phyloP scores from a whole-genome alignment of 805 yeast species.

The Candida corydali region DNA sequence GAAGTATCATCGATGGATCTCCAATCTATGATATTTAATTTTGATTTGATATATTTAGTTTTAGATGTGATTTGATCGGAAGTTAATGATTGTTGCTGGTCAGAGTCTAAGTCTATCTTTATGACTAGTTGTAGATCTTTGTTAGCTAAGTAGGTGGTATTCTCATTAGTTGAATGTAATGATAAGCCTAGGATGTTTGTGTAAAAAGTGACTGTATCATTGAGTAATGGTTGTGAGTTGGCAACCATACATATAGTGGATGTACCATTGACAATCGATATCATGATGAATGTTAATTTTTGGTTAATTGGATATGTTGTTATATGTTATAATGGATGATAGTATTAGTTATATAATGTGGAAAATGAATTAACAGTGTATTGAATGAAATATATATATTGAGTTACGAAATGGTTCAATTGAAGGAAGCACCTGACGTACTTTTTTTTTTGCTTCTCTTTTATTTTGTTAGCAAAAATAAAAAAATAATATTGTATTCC shows the following conservation, averaged over 20 bases:
- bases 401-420: too few species aligned
- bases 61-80: constrained; percentile 16
- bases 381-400: not conserved
- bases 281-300: constrained; percentile 1
- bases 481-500: too few species aligned
- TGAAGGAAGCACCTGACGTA: not conserved
- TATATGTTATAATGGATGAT: not conserved
- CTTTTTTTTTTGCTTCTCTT: too few species aligned
- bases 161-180: constrained; percentile 17
- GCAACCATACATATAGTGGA: constrained; percentile 53
- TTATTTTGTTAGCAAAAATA: too few species aligned
- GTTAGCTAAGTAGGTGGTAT: constrained; percentile 18
- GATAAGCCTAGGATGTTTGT: constrained; percentile 36
- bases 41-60: constrained; percentile 11
- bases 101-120: constrained; percentile 14
- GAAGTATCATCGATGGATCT: constrained; percentile 41
- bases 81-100: constrained; percentile 12
- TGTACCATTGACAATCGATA: constrained; percentile 52
- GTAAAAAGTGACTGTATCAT: constrained; percentile 55
- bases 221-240: constrained; percentile 39
- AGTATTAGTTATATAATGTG: too few species aligned
- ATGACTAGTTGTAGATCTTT: constrained; percentile 19
- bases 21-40: constrained; percentile 41
- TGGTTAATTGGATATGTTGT: not conserved
- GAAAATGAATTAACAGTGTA: not conserved